Percentiles rank a stretch among this genome's conserved stretches.
Evolutionary conservation across 2,329 filamentous ascomycete genomes (phyloP).

Genomic region (Fusarium camptoceras): DNA sequence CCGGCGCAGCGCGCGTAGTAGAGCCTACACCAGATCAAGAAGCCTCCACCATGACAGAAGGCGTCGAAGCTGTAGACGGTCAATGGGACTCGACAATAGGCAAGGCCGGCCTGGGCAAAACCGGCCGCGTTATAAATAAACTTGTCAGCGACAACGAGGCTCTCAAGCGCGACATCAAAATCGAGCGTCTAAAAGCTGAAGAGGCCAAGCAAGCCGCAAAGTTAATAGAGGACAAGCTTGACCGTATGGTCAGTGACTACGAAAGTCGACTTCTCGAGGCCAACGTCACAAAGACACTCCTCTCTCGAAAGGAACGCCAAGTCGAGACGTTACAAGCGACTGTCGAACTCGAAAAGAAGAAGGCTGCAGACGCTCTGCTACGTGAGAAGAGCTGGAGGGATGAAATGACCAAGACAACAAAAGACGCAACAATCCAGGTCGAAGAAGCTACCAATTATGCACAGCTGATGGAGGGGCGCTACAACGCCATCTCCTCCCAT

Average conservation of each 20-base stretch:
- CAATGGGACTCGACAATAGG: slow-evolving; percentile 76
- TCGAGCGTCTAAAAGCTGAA: slow-evolving; percentile 73
- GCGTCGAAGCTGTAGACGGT: slow-evolving; percentile 51
- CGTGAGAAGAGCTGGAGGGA: slow-evolving; percentile 71
- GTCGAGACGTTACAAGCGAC: slow-evolving; percentile 74
- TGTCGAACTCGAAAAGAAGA: slow-evolving; percentile 72
- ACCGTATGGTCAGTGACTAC: slow-evolving; percentile 74
- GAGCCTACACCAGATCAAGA: slow-evolving; percentile 48
- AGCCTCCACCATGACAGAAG: slow-evolving; percentile 47
- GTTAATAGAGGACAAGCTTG: slow-evolving; percentile 77
- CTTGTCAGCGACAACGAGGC: slow-evolving; percentile 84
- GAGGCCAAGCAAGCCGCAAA: slow-evolving; percentile 77
- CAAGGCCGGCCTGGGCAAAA: slow-evolving; percentile 78
- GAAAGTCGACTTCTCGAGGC: slow-evolving; percentile 76
- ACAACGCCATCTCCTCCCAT: slow-evolving; percentile 74
- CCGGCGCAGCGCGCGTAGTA: slow-evolving; percentile 48
- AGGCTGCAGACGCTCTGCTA: slow-evolving; percentile 68
- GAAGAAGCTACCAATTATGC: slow-evolving; percentile 74
- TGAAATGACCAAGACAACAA: slow-evolving; percentile 71
- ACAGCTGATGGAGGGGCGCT: slow-evolving; percentile 75
- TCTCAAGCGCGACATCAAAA: slow-evolving; percentile 77
- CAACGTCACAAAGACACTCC: slow-evolving; percentile 76
- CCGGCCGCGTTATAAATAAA: slow-evolving; percentile 82
- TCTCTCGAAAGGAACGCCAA: slow-evolving; percentile 79
- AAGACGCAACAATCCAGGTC: slow-evolving; percentile 70